Evolutionary conservation across 306 rosid species (phyloP).

Genomic region (Vicia sativa): DNA sequence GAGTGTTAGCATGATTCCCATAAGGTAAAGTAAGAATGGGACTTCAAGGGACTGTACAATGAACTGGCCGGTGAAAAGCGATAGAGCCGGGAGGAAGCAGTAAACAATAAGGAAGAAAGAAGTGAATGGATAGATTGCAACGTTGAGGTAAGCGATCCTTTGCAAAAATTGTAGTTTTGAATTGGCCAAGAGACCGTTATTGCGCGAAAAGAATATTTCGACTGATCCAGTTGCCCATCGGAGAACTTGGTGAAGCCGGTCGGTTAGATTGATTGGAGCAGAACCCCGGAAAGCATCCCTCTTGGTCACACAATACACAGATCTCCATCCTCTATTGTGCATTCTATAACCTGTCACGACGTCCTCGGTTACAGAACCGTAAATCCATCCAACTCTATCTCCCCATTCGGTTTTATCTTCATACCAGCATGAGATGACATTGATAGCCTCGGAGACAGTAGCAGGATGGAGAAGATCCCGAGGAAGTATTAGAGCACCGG

Average conservation of each 20-base stretch:
- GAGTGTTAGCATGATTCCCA: slow-evolving; percentile 70
- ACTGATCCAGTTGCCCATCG: slow-evolving; percentile 93
- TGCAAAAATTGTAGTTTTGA: slow-evolving; percentile 63
- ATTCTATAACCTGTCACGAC: slow-evolving; percentile 82
- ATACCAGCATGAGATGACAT: slow-evolving; percentile 77
- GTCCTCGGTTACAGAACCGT: slow-evolving; percentile 82
- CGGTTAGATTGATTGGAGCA: slow-evolving; percentile 82
- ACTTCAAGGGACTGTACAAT: slow-evolving; percentile 64
- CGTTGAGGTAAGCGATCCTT: slow-evolving; percentile 73
- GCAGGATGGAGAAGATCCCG: slow-evolving; percentile 66
- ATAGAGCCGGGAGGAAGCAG: slow-evolving; percentile 83
- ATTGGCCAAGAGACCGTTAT: slow-evolving; percentile 69
- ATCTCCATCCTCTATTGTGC: slow-evolving; percentile 84
- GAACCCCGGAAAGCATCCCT: slow-evolving; percentile 80
- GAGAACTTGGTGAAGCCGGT: slow-evolving; percentile 77
- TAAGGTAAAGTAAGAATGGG: slow-evolving; percentile 62
- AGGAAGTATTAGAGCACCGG: slow-evolving; percentile 63
- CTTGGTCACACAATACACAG: slow-evolving; percentile 77
- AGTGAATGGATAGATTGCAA: slow-evolving; percentile 81
- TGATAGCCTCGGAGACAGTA: slow-evolving; percentile 67
- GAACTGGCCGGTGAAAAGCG: slow-evolving; percentile 71
- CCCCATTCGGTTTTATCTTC: slow-evolving; percentile 91
- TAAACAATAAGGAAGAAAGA: slow-evolving; percentile 75
- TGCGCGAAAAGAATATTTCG: slow-evolving; percentile 80
- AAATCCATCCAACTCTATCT: slow-evolving; percentile 71